Conservation (phyloP, 495 filamentous ascomycete species). For the Penicillium riverlandense region DNA sequence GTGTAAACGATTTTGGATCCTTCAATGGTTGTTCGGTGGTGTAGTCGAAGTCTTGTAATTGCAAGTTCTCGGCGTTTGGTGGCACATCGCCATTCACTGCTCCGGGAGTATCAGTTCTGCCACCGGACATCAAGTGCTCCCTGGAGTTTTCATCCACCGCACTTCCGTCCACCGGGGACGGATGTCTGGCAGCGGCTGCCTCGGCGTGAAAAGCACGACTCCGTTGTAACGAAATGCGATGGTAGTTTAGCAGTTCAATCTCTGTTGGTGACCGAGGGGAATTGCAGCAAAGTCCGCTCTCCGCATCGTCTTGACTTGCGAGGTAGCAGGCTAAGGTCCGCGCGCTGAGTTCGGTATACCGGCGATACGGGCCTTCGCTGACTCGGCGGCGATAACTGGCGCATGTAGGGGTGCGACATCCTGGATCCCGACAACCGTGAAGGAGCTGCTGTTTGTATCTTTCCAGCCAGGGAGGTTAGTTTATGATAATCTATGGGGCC, state of each 20-base stretch:
- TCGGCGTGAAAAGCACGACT: slow-evolving; percentile 17
- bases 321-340: slow-evolving; percentile 72
- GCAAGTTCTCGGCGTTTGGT: slow-evolving; percentile 6
- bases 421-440: slow-evolving; percentile 64
- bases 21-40: slow-evolving; percentile 48
- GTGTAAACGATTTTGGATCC: slow-evolving; percentile 79
- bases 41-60: slow-evolving; percentile 15
- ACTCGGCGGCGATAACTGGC: slow-evolving; percentile 66
- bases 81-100: background rate
- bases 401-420: slow-evolving; percentile 72
- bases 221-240: slow-evolving; percentile 24
- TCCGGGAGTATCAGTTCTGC: background rate
- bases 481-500: no score
- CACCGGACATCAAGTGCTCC: background rate
- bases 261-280: slow-evolving; percentile 27
- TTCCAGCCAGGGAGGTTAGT: background rate
- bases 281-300: slow-evolving; percentile 63
- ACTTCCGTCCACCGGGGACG: background rate
- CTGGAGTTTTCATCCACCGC: background rate
- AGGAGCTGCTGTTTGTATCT: slow-evolving; percentile 83
- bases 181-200: slow-evolving; percentile 2
- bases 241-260: slow-evolving; percentile 18
- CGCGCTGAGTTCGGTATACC: slow-evolving; percentile 63
- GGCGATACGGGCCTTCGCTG: slow-evolving; percentile 60
- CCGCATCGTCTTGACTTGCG: slow-evolving; percentile 72